Percentiles rank a stretch among this genome's conserved stretches.
Evolutionary conservation across 805 yeast species (phyloP).

Genomic region (Candida sphagnicola): DNA sequence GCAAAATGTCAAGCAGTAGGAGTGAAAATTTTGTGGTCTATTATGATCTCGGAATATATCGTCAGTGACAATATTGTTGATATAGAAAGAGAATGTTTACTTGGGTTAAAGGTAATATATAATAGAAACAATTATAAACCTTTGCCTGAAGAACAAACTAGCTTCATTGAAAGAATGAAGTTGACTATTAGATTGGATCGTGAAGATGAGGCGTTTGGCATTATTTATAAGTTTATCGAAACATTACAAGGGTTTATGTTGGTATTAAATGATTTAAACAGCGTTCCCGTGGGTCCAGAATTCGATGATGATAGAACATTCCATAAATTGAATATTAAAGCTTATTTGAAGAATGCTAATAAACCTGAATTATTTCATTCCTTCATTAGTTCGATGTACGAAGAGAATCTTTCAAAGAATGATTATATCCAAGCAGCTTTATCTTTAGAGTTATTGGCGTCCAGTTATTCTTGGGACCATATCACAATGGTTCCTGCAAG

Average conservation of each 20-base stretch:
- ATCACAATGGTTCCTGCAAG: slow-evolving; percentile 53
- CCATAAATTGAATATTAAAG: slow-evolving; percentile 70
- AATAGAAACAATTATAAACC: slow-evolving; percentile 57
- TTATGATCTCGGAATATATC: slow-evolving; percentile 63
- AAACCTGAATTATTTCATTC: slow-evolving; percentile 77
- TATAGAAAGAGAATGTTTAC: slow-evolving; percentile 58
- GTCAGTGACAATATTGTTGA: slow-evolving; percentile 55
- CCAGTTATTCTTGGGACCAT: slow-evolving; percentile 72
- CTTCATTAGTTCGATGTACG: slow-evolving; percentile 72
- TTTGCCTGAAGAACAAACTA: slow-evolving; percentile 47
- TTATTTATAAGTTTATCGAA: slow-evolving; percentile 48
- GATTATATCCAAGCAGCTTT: slow-evolving; percentile 82
- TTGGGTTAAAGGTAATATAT: slow-evolving; percentile 64
- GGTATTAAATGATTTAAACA: slow-evolving; percentile 60
- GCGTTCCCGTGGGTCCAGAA: slow-evolving; percentile 77
- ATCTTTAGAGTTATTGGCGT: slow-evolving; percentile 71
- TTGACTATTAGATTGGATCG: slow-evolving; percentile 50
- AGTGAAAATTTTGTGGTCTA: slow-evolving; percentile 65
- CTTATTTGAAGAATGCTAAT: slow-evolving; percentile 71
- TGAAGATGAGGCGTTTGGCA: slow-evolving; percentile 58
- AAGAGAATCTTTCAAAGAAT: slow-evolving; percentile 52
- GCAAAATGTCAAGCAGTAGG: slow-evolving; percentile 57
- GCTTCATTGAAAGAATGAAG: slow-evolving; percentile 49
- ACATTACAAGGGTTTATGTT: slow-evolving; percentile 59
- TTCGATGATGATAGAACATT: slow-evolving; percentile 85